Base-by-base conservation (phyloP, 139 green algal species). In the Penium margaritaceum region DNA sequence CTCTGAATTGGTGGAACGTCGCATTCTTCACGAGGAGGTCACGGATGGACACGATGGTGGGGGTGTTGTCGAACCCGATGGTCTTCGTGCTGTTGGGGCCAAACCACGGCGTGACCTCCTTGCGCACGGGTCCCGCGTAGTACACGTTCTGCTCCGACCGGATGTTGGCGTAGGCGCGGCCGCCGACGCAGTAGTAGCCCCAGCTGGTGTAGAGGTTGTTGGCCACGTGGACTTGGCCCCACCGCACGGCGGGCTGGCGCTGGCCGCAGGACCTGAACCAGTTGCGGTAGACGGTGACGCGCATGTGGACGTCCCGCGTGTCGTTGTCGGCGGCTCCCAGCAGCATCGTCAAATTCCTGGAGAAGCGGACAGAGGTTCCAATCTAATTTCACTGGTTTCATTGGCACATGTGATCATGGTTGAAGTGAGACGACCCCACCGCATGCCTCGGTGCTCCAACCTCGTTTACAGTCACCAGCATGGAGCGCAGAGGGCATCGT, bases 121-220 rank as follows among this genome's bases (percentile, higher is more conserved):
- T 66, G 12, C 58, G 30, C 30, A 5, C 30, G 6, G 17, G n/a
- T 24, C 58, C 58, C 30, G 58, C 58, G 33, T 37, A 24, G 30
- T 37, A 66, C n/a, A 66, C 36, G 58, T 66, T 66, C 7, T 30
- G 7, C 24, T 66, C 58, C n/a, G 58, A 66, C 30, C 58, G 58
- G 33, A 66, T 66, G 58, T 66, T 66, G 58, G 58, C 58, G 15
- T 66, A 29, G 19, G 27, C 58, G 12, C 58, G 58, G 9, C 58
- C 58, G 1, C 58, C 58, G 33, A 66, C 24, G 58, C 30, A 38
- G 15, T 66, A 66, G 30, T 38, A 66, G 58, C n/a, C 30, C 58
- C 58, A 66, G 33, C 30, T 66, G 33, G 58, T 66, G 58, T 66
- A 66, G 58, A 66, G 58, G 58, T 66, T 66, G 58, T 66, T 66